phyloP scores from a whole-genome alignment of 1,284 basidiomycete species.

The Rhodotorula sp. region DNA sequence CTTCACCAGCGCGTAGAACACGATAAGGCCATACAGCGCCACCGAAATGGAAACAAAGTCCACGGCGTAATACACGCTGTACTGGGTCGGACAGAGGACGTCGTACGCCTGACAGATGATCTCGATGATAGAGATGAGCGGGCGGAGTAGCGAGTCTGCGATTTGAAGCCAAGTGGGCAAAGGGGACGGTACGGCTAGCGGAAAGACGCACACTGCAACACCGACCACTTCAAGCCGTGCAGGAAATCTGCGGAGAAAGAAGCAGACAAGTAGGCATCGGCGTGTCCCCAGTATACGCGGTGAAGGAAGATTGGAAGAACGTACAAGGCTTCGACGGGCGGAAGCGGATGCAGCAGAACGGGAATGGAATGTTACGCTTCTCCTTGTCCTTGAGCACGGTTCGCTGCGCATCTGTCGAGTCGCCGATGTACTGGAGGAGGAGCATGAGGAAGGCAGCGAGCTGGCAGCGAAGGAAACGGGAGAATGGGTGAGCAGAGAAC shows the following conservation, averaged over 20 bases:
- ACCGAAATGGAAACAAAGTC: slow-evolving; percentile 76
- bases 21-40: slow-evolving; percentile 41
- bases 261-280: no score
- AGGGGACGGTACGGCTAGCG: background rate
- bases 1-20: slow-evolving; percentile 78
- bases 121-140: slow-evolving; percentile 65
- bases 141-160: slow-evolving; percentile 22
- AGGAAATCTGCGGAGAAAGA: slow-evolving; percentile 82
- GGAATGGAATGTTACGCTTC: slow-evolving; percentile 61
- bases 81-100: slow-evolving; percentile 61
- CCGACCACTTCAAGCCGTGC: slow-evolving; percentile 71
- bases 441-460: slow-evolving; percentile 59
- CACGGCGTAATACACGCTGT: slow-evolving; percentile 51
- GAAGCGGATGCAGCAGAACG: slow-evolving; percentile 32
- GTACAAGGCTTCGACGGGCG: slow-evolving; percentile 16
- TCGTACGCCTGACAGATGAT: slow-evolving; percentile 69
- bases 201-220: slow-evolving; percentile 60
- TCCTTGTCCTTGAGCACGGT: slow-evolving; percentile 73
- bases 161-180: background rate
- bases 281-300: background rate
- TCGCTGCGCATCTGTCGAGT: slow-evolving; percentile 61
- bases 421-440: slow-evolving; percentile 79
- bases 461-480: no score
- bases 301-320: background rate
- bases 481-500: background rate